Percentiles rank a stretch among this genome's conserved stretches.
Conservation (phyloP, 768 basidiomycete genomes). For the Chalciporus sphaerocephalus region DNA sequence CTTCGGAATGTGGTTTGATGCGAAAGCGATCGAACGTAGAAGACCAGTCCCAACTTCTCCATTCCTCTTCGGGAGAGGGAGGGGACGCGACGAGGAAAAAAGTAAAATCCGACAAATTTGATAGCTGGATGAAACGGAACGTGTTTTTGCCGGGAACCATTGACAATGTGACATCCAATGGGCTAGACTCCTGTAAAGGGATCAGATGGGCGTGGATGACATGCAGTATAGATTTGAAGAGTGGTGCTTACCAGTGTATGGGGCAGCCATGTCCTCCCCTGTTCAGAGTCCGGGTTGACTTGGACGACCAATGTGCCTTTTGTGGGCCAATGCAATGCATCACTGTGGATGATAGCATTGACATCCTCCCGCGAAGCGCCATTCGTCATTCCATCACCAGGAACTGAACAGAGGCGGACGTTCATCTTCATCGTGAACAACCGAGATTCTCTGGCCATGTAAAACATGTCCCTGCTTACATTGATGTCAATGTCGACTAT, state of each 20-base stretch:
- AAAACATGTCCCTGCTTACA: conserved; percentile 22
- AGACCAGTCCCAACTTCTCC: conserved; percentile 24
- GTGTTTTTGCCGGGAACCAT: conserved; percentile 44
- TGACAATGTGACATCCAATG: conserved; percentile 40
- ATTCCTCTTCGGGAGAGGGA: conserved; percentile 19
- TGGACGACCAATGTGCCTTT: conserved; percentile 43
- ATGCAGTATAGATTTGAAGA: not conserved
- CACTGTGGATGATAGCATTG: conserved; percentile 10
- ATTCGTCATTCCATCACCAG: not conserved
- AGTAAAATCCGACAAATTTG: conserved; percentile 36
- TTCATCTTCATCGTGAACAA: conserved; percentile 16
- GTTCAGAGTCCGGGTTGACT: conserved; percentile 37
- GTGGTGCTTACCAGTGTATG: conserved; percentile 35
- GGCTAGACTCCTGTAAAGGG: conserved; percentile 24
- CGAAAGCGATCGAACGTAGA: conserved; percentile 5
- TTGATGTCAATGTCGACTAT: conserved; percentile 22
- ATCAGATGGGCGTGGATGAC: not conserved
- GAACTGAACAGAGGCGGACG: conserved; percentile 23
- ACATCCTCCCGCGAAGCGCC: conserved; percentile 3
- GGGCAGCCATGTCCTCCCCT: conserved; percentile 42
- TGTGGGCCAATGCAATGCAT: conserved; percentile 38
- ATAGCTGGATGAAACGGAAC: conserved; percentile 49
- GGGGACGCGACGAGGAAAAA: conserved; percentile 43
- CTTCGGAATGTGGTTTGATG: not conserved
- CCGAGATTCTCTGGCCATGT: conserved; percentile 6